Evolutionary conservation across 441 rosid genomes (phyloP).

Genomic region (Adansonia rubrostipa): DNA sequence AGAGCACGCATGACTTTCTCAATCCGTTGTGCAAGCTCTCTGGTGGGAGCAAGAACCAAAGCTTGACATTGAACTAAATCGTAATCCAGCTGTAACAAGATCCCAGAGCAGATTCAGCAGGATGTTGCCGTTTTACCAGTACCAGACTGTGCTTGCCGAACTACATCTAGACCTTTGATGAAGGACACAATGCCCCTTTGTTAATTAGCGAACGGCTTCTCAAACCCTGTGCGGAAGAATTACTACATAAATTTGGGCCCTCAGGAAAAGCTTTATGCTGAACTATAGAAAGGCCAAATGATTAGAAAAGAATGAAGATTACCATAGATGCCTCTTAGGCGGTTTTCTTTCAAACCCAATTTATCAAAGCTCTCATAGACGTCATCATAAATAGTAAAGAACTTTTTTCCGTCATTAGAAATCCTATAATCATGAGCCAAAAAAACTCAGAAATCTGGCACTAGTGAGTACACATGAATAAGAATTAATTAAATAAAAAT

Average conservation of each 20-base stretch:
- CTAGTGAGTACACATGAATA: background rate
- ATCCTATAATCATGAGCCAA: conserved; percentile 29
- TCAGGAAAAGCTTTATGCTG: background rate
- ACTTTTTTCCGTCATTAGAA: conserved; percentile 34
- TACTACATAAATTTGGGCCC: background rate
- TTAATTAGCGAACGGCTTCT: conserved; percentile 48
- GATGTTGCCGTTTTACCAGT: conserved; percentile 47
- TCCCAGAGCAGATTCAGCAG: conserved; percentile 35
- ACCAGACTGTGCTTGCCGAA: conserved; percentile 47
- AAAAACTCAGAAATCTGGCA: background rate
- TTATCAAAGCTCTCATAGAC: conserved; percentile 48
- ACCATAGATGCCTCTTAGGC: conserved; percentile 54
- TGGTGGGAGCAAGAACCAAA: conserved; percentile 35
- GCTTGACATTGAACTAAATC: conserved; percentile 45
- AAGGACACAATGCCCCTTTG: conserved; percentile 48
- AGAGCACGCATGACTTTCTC: conserved; percentile 50
- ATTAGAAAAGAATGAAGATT: conserved; percentile 3
- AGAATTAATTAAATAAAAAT: background rate
- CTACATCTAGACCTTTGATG: conserved; percentile 43
- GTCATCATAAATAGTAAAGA: conserved; percentile 47
- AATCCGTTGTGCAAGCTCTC: conserved; percentile 37
- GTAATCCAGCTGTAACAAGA: conserved; percentile 46
- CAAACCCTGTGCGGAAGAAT: background rate
- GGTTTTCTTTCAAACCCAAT: conserved; percentile 51
- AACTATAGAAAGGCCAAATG: background rate